phyloP scores from a whole-genome alignment of 306 rosid species.

The Oemleria cerasiformis region DNA sequence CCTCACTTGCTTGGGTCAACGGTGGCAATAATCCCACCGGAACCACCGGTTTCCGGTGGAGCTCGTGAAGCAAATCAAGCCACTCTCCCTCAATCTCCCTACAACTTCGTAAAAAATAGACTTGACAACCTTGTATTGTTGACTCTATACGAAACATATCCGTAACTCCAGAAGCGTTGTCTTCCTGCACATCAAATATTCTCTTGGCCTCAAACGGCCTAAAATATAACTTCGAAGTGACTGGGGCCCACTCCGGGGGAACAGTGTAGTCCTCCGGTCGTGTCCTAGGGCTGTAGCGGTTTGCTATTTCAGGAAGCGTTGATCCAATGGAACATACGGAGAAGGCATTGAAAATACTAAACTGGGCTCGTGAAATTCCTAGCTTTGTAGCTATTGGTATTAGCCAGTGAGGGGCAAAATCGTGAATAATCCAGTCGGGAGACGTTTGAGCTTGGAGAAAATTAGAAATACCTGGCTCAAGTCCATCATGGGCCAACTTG shows the following conservation, averaged over 20 bases:
- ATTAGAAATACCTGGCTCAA: slow-evolving; percentile 27
- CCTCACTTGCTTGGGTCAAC: no score
- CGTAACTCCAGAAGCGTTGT: not conserved
- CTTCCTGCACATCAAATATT: not conserved
- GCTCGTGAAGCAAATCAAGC: slow-evolving; percentile 11
- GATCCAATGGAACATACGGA: not conserved
- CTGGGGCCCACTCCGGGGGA: slow-evolving; percentile 27
- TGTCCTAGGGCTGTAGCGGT: not conserved
- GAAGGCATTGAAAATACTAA: slow-evolving; percentile 33
- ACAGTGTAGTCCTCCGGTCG: slow-evolving; percentile 10
- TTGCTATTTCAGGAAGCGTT: not conserved
- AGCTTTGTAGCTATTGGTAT: not conserved
- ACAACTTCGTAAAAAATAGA: slow-evolving; percentile 19
- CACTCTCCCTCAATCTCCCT: slow-evolving; percentile 21
- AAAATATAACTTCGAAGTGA: slow-evolving; percentile 9
- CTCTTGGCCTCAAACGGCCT: slow-evolving; percentile 9
- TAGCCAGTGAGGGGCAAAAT: slow-evolving; percentile 37
- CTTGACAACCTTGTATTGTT: not conserved
- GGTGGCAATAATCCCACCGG: slow-evolving; percentile 34
- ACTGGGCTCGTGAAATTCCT: slow-evolving; percentile 29
- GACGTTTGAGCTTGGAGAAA: slow-evolving; percentile 25
- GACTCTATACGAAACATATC: not conserved
- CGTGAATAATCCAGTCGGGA: slow-evolving; percentile 59
- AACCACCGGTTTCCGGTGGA: slow-evolving; percentile 14
- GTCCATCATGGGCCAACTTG: slow-evolving; percentile 38